These are phyloP conservation scores for Alternaria triticimaculans DNA, from an alignment of 2,329 filamentous ascomycete genomes.

Conservation along the genomic window DNA sequence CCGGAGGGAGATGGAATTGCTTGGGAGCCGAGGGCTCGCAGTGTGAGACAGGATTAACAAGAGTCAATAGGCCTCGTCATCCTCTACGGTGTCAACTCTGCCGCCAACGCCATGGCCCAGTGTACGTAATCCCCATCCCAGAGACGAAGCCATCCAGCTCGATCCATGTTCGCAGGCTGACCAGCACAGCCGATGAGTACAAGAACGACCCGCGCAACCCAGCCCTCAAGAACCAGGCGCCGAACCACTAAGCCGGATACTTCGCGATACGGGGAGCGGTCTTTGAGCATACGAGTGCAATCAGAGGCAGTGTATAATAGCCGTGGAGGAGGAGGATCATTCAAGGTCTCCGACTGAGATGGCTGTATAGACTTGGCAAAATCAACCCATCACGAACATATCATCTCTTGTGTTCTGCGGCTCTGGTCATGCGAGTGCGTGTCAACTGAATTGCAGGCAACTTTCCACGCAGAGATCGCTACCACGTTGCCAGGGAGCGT, in stretches of 20 bases:
- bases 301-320: constrained; percentile 47
- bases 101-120: constrained; percentile 76
- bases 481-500: background rate
- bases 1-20: constrained; percentile 12
- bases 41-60: constrained; percentile 23
- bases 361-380: constrained; percentile 44
- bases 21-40: background rate
- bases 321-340: constrained; percentile 27
- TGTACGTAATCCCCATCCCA: constrained; percentile 63
- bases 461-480: background rate
- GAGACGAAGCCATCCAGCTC: background rate
- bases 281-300: constrained; percentile 23
- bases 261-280: constrained; percentile 18
- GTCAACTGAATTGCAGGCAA: background rate
- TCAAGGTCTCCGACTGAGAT: constrained; percentile 22
- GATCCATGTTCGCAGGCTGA: constrained; percentile 24
- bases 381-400: constrained; percentile 18
- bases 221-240: constrained; percentile 42
- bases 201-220: constrained; percentile 97
- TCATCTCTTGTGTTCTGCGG: background rate
- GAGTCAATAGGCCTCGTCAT: constrained; percentile 73
- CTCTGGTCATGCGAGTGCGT: background rate
- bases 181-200: constrained; percentile 78
- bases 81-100: constrained; percentile 88
- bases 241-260: constrained; percentile 38